Conservation (phyloP, 495 filamentous ascomycete species). For the Aspergillus funiculosus region DNA sequence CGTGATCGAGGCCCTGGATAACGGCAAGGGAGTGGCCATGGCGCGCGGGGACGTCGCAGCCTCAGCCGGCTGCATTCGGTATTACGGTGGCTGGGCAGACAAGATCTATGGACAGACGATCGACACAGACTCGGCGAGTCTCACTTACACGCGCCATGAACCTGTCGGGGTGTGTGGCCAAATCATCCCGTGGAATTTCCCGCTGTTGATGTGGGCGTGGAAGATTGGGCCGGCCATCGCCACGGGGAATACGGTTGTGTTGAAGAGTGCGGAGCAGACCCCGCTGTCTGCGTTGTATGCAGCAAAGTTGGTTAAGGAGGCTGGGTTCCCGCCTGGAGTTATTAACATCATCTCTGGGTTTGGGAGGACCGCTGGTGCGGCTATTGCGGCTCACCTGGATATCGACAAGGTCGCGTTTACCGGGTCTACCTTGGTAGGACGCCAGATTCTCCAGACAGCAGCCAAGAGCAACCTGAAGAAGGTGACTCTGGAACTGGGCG, state of each 20-base stretch:
- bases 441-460: conserved; percentile 28
- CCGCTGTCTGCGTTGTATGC: conserved; percentile 84
- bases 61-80: conserved; percentile 23
- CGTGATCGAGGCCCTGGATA: conserved; percentile 28
- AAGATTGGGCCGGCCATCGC: conserved; percentile 54
- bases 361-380: conserved; percentile 69
- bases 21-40: conserved; percentile 21
- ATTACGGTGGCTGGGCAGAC: conserved; percentile 34
- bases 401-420: conserved; percentile 67
- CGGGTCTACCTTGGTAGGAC: conserved; percentile 21
- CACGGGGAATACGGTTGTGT: conserved; percentile 60
- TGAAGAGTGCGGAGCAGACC: conserved; percentile 90
- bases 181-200: conserved; percentile 36
- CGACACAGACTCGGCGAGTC: conserved; percentile 18
- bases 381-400: conserved; percentile 65
- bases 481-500: conserved; percentile 42
- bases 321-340: conserved; percentile 82
- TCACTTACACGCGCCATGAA: conserved; percentile 29
- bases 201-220: conserved; percentile 61
- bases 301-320: conserved; percentile 72
- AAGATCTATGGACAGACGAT: conserved; percentile 31
- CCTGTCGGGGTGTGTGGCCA: conserved; percentile 34
- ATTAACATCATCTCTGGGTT: conserved; percentile 83
- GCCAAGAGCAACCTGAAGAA: conserved; percentile 46
- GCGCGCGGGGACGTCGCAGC: conserved; percentile 23